Evolutionary conservation across 2,329 filamentous ascomycete species (phyloP).

Genomic region (Fusarium sp.): DNA sequence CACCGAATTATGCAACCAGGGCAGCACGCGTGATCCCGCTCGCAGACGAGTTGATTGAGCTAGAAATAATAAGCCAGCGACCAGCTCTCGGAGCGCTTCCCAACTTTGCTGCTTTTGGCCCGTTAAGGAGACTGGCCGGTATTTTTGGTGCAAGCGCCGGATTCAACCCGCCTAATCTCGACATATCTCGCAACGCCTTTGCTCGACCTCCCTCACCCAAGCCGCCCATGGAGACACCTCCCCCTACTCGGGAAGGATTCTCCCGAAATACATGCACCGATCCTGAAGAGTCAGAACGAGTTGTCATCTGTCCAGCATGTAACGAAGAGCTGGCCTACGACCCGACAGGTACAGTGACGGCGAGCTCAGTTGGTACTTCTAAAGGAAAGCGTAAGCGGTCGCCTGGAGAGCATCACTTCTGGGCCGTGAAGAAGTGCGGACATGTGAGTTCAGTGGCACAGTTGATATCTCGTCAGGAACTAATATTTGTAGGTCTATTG

Average conservation of each 20-base stretch:
- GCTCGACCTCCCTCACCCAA: conserved; percentile 55
- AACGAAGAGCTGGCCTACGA: conserved; percentile 85
- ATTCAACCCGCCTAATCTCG: conserved; percentile 41
- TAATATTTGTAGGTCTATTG: conserved; percentile 68
- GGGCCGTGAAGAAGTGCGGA: conserved; percentile 90
- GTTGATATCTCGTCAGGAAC: neutral
- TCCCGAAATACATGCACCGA: conserved; percentile 73
- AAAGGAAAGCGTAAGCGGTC: conserved; percentile 61
- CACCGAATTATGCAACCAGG: conserved; percentile 35
- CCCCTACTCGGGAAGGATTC: conserved; percentile 79
- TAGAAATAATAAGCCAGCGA: conserved; percentile 46
- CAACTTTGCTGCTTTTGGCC: conserved; percentile 41
- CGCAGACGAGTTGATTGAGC: conserved; percentile 47
- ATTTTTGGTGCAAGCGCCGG: conserved; percentile 42
- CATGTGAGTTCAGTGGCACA: conserved; percentile 72
- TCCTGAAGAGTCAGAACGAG: conserved; percentile 69
- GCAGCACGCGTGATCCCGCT: conserved; percentile 21
- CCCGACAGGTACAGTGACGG: conserved; percentile 56
- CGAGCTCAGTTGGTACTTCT: conserved; percentile 32
- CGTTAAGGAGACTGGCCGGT: conserved; percentile 47
- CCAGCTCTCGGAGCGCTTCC: conserved; percentile 40
- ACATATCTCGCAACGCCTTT: conserved; percentile 50
- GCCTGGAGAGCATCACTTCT: conserved; percentile 83
- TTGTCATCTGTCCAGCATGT: conserved; percentile 88
- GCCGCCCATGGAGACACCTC: conserved; percentile 71